phyloP scores from a whole-genome alignment of 2,329 filamentous ascomycete genomes.

The Ceratocystis huliohia region DNA sequence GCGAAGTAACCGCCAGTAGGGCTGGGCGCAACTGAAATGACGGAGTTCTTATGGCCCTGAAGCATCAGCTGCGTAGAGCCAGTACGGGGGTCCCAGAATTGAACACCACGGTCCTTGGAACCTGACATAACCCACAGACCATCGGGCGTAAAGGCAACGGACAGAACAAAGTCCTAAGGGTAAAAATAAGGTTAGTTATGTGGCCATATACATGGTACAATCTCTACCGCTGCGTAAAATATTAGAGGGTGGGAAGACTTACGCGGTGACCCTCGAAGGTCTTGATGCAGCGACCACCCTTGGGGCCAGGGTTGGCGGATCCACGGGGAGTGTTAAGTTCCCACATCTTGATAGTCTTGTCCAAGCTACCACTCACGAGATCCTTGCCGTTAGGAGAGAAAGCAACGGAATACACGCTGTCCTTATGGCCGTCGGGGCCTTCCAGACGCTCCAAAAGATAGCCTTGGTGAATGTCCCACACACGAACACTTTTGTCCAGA shows the following conservation, averaged over 20 bases:
- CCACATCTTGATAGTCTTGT: slow-evolving; percentile 99
- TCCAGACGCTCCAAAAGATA: slow-evolving; percentile 84
- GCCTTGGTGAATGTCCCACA: slow-evolving; percentile 84
- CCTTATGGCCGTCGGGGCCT: slow-evolving; percentile 86
- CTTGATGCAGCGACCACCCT: slow-evolving; percentile 85
- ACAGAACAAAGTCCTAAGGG: slow-evolving; percentile 79
- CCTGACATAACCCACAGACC: slow-evolving; percentile 93
- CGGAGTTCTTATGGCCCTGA: slow-evolving; percentile 96
- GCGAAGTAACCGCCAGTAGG: slow-evolving; percentile 81
- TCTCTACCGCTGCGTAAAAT: too few species aligned
- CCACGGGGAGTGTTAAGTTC: slow-evolving; percentile 66
- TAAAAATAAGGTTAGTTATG: not conserved
- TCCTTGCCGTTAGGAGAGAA: slow-evolving; percentile 90
- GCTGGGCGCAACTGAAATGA: slow-evolving; percentile 93
- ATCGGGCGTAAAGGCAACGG: slow-evolving; percentile 87
- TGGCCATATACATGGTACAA: too few species aligned
- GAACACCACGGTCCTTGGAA: slow-evolving; percentile 91
- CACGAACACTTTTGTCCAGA: slow-evolving; percentile 91
- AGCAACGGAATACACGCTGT: slow-evolving; percentile 90
- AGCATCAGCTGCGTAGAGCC: slow-evolving; percentile 95
- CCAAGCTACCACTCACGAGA: slow-evolving; percentile 84
- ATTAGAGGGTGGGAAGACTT: slow-evolving; percentile 26
- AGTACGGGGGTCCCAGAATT: slow-evolving; percentile 95
- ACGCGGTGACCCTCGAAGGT: slow-evolving; percentile 96
- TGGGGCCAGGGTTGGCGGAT: slow-evolving; percentile 52